Conservation (phyloP, 192 early-diverging fungal genomes). For the Spizellomyces sp. region DNA sequence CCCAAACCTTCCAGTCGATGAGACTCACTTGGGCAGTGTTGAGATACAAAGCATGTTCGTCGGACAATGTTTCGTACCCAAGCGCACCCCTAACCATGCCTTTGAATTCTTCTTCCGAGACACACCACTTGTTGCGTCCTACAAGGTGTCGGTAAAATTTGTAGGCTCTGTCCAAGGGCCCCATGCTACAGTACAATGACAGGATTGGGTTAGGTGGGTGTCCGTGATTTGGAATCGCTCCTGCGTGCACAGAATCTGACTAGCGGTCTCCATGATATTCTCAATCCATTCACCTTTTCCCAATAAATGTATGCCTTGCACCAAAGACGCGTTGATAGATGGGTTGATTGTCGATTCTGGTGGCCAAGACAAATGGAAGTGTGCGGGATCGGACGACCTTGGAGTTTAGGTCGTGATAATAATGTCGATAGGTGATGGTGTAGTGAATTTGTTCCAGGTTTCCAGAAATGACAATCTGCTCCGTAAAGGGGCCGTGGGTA, state of each 20-base stretch:
- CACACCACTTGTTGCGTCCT: background rate
- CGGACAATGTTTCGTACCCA: background rate
- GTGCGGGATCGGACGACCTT: background rate
- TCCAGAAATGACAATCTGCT: background rate
- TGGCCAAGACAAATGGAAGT: conserved; percentile 2
- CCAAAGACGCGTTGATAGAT: conserved; percentile 3
- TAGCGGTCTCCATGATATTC: no score
- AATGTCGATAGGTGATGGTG: conserved; percentile 1
- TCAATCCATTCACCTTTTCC: background rate
- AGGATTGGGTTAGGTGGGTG: background rate
- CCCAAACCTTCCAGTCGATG: conserved; percentile 1
- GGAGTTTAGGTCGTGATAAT: background rate
- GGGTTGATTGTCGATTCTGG: background rate
- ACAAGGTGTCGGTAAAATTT: background rate
- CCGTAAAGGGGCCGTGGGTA: background rate
- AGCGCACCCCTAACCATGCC: background rate
- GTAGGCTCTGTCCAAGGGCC: background rate
- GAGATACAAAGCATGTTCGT: background rate
- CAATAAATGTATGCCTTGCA: conserved; percentile 7
- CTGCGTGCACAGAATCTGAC: no score
- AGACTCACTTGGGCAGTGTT: background rate
- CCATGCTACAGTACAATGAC: background rate
- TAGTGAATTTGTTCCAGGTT: conserved; percentile 2
- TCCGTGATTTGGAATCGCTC: no score
- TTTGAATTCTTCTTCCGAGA: background rate